phyloP scores from a whole-genome alignment of 108 stramenopile genomes.

The Cylindrotheca closterium region DNA sequence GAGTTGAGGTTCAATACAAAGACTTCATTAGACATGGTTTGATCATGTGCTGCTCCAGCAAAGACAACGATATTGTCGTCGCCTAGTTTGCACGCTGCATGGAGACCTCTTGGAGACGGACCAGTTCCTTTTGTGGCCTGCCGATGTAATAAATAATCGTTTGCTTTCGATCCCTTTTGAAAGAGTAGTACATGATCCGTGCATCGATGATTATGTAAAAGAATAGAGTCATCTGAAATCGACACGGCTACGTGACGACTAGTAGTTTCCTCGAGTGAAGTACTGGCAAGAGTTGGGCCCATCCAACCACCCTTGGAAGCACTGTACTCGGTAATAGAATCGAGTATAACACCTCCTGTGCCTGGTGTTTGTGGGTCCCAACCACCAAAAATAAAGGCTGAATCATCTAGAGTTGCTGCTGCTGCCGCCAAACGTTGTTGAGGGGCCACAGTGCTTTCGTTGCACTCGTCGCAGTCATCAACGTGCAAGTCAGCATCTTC shows the following conservation, averaged over 20 bases:
- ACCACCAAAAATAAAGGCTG: slow-evolving; percentile 54
- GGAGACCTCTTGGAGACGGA: slow-evolving; percentile 64
- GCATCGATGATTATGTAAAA: slow-evolving; percentile 79
- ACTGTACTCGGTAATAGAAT: slow-evolving; percentile 41
- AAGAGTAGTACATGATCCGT: slow-evolving; percentile 59
- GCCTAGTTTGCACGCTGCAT: slow-evolving; percentile 40
- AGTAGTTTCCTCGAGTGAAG: slow-evolving; percentile 50
- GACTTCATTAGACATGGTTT: slow-evolving; percentile 69
- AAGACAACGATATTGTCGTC: slow-evolving; percentile 33
- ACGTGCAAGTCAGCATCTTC: slow-evolving; percentile 11
- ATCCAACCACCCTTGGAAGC: slow-evolving; percentile 10
- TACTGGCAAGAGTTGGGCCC: background rate
- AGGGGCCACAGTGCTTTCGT: slow-evolving; percentile 11
- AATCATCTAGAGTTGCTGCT: slow-evolving; percentile 15
- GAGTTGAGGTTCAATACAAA: slow-evolving; percentile 54
- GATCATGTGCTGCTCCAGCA: slow-evolving; percentile 70
- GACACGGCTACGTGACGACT: slow-evolving; percentile 66
- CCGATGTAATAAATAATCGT: background rate
- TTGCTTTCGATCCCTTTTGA: slow-evolving; percentile 8
- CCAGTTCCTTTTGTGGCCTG: slow-evolving; percentile 33
- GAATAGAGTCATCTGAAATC: slow-evolving; percentile 23
- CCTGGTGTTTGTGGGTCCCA: slow-evolving; percentile 73
- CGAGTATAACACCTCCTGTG: slow-evolving; percentile 62
- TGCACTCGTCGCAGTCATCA: slow-evolving; percentile 40
- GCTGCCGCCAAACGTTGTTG: slow-evolving; percentile 60